Base-by-base conservation (phyloP, 73 alveolate genomes). In the Tetrahymena elliotti region DNA sequence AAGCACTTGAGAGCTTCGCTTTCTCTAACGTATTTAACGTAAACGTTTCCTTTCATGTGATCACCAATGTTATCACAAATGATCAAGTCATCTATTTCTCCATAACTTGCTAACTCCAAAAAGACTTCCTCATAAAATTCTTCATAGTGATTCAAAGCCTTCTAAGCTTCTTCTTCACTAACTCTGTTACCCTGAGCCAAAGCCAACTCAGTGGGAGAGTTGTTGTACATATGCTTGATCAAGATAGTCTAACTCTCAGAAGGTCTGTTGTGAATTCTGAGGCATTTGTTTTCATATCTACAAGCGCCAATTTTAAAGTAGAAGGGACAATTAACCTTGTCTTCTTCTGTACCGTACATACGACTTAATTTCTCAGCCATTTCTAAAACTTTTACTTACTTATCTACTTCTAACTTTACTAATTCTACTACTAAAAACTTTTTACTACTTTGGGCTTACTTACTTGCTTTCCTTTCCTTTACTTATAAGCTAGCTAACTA, bases 271-370 rank as follows among this genome's bases (percentile, higher is more conserved):
- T 99, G 99, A 84, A 99, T 97, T 93, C 99, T 97, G 83, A 99
- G 98, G 96, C 99, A 99, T 52, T 99, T 98, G 95, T 99, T 99
- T 83, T 99, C 99, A 95, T 99, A 99, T 93, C 99, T 92, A 97
- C 99, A 99, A 22, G 99, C 99, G 18, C 99, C 99, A 92, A 99
- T 99, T 97, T 99, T 99, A 96, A 97, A 98, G 98, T 99, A 99
- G 98, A 99, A 99, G 92, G 99, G 99, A 95, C 99, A 99, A 97
- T 99, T 99, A 93, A 96, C 97, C 96, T 98, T 97, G 97, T 99
- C 99, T 98, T 98, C 99, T 96, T 99, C 99, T 92, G 99, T 99
- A 94, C 99, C 99, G 96, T 97, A 99, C 41, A 99, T 98, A 95
- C 99, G 96, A 34, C 98, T 99, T 36, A 99, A 98, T 41, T 99